Percentiles rank a stretch among this genome's conserved stretches.
phyloP scores from a whole-genome alignment of 2,329 filamentous ascomycete genomes.

The Periconia sp. region DNA sequence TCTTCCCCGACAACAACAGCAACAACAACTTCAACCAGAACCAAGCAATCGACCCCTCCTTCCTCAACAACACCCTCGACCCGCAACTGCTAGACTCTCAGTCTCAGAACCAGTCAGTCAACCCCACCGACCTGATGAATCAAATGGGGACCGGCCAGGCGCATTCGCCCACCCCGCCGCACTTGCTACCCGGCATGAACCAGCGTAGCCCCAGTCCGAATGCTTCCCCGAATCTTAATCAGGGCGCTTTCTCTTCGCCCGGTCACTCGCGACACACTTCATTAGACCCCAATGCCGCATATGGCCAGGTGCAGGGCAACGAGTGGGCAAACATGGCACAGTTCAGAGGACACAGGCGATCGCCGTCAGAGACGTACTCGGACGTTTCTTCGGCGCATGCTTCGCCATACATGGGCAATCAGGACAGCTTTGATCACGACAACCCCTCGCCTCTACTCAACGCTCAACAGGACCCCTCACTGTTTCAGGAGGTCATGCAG shows the following conservation, averaged over 20 bases:
- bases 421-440: constrained; percentile 77
- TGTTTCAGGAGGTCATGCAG: constrained; percentile 77
- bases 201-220: constrained; percentile 57
- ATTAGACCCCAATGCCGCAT: constrained; percentile 63
- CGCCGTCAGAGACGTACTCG: constrained; percentile 82
- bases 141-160: constrained; percentile 56
- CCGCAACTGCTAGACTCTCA: constrained; percentile 46
- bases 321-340: constrained; percentile 63
- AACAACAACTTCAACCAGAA: constrained; percentile 48
- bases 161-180: constrained; percentile 57
- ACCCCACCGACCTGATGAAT: constrained; percentile 51
- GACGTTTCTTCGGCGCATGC: constrained; percentile 84
- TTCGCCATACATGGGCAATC: constrained; percentile 77
- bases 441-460: constrained; percentile 79
- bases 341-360: constrained; percentile 81
- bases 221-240: constrained; percentile 56
- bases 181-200: constrained; percentile 57
- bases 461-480: constrained; percentile 67
- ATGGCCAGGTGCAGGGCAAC: constrained; percentile 52
- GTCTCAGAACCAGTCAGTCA: constrained; percentile 47
- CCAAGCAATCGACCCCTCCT: constrained; percentile 62
- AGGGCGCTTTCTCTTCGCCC: constrained; percentile 55
- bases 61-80: constrained; percentile 53
- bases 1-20: constrained; percentile 18
- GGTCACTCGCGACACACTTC: constrained; percentile 62